A percentile compares a stretch with the other conserved stretches of the same genome.
Evolutionary conservation across 805 yeast species (phyloP).

Genomic region (Candida boidinii): DNA sequence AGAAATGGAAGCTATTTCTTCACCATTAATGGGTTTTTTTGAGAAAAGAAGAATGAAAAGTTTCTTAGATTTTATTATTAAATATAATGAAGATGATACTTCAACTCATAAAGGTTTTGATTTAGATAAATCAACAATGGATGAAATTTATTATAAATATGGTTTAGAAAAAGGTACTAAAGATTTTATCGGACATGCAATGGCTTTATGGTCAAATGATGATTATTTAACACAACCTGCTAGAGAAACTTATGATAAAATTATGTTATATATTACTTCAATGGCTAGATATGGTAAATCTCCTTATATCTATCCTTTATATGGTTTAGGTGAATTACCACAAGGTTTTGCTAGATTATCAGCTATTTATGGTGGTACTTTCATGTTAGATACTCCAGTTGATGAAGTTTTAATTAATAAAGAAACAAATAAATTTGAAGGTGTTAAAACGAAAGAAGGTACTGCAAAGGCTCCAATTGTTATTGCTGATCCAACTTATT

Average conservation of each 20-base stretch:
- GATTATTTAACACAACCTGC: constrained; percentile 85
- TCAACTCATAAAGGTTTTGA: constrained; percentile 82
- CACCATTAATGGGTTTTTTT: constrained; percentile 91
- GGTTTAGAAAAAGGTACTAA: constrained; percentile 90
- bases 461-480: constrained; percentile 86
- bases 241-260: constrained; percentile 82
- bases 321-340: constrained; percentile 97
- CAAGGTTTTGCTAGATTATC: constrained; percentile 96
- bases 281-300: constrained; percentile 94
- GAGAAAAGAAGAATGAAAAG: constrained; percentile 93
- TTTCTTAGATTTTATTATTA: constrained; percentile 81
- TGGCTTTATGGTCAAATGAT: constrained; percentile 95
- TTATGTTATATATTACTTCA: constrained; percentile 76
- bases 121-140: constrained; percentile 83
- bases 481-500: constrained; percentile 96
- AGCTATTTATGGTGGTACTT: constrained; percentile 97
- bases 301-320: constrained; percentile 91
- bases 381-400: constrained; percentile 94
- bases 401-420: constrained; percentile 77
- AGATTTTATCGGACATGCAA: constrained; percentile 96
- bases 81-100: constrained; percentile 68
- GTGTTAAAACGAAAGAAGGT: constrained; percentile 89
- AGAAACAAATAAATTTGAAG: constrained; percentile 67
- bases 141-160: constrained; percentile 78
- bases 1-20: constrained; percentile 82